Evolutionary conservation across 345 rosid species (phyloP), one percentile per base, ranked within the genome.

Genomic region (Arabis alpina): DNA sequence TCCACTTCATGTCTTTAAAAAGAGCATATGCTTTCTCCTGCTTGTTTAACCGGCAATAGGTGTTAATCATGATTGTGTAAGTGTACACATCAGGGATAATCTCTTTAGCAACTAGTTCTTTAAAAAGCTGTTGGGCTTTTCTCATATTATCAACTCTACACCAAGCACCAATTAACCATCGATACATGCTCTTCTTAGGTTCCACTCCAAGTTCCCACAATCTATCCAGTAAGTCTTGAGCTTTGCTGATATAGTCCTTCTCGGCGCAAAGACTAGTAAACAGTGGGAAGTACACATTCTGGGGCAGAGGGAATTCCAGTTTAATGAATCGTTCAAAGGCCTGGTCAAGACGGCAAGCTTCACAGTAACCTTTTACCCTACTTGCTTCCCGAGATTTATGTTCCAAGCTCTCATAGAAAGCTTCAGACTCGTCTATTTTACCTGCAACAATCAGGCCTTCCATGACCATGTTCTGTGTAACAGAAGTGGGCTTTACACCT

Each of bases 401-500:
- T 30, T 64, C 65, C 68, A 88, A 62, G 24, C 71, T 76, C 57
- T 12, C 40, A 54, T 86, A 40, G 61, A 90, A 87, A 10, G 63
- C 76, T 76, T 84, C 84, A 41, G 98, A 92, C 53, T 82, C 80
- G 58, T 78, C 66, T 68, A 84, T 70, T 64, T 84, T 84, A 24
- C 92, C 90, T 37, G 82, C 84, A 34, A 61, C 76, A 61, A 92
- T 83, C 48, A 93, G 70, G 63, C 93, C 96, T 83, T 88, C 72
- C 56, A 88, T 88, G 30, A 93, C 84, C 81, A 74, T 55, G 49
- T 66, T 84, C 64, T 86, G 80, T 47, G 83, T 85, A 60, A 63
- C 69, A 12, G 59, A 73, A 28, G 76, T 79, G 42, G 90, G 82
- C 68, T 85, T 77, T 58, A 85, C 55, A 61, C 92, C 85, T 14